Evolutionary conservation across 2,329 filamentous ascomycete species (phyloP), one percentile per base, ranked within the genome.

Genomic region (Ploettnerulaceae sp.): DNA sequence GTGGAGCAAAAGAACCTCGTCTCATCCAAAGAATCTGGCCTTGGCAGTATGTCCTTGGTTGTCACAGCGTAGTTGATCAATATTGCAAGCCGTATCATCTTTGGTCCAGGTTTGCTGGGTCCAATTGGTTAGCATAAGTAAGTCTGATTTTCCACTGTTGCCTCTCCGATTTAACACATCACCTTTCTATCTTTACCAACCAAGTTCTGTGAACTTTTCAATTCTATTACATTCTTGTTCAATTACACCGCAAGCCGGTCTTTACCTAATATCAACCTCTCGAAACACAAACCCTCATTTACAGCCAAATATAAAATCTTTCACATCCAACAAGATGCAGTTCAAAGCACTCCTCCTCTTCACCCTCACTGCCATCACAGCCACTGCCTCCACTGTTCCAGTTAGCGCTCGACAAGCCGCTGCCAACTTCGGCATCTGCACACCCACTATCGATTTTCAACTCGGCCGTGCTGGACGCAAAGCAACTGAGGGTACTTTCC

Each of bases 401-500:
- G 37, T 38, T 25, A 38, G 36, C 11, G 36, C 37, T 18, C 28
- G 37, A 40, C 37, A 40, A 40, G 37, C 37, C 17, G 37, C 37
- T 7, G 37, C 37, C 18, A 70, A 75, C 61, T 76, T 76, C 49
- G 73, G 74, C 33, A 56, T 59, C 17, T 77, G 74, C 61, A 65
- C 59, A 3, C 74, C 75, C 8, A 72, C 69, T 20, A 76, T 76
- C 58, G 72, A 79, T 63, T 80, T 79, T 66, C 69, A 76, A 57
- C 69, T 71, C 35, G 77, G 77, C 9, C 72, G 74, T 0, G 56
- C 66, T 37, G 71, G 71, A 14, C 76, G 77, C 45, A 61, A 69
- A 7, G 71, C 71, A 15, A 71, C 69, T 46, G 81, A 84, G 65
- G 79, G 75, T 66, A 84, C 82, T 40, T 86, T 86, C 75, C 78